Percentiles rank a stretch among this genome's conserved stretches.
phyloP scores from a whole-genome alignment of 441 rosid species.

The Erysimum cheiri region DNA sequence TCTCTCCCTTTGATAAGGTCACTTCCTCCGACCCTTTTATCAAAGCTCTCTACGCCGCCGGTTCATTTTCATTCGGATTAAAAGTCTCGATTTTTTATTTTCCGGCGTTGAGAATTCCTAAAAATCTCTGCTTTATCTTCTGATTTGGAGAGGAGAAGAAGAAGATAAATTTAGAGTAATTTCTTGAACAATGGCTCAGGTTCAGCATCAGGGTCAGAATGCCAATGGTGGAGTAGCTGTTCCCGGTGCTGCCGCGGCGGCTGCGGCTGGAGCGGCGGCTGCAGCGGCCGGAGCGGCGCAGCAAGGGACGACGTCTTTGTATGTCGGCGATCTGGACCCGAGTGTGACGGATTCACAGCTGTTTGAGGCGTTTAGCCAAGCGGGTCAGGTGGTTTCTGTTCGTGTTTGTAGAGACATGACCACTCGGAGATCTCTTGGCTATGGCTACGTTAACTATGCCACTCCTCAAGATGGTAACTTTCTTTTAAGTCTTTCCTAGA shows the following conservation, averaged over 20 bases:
- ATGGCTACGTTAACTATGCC: slow-evolving; percentile 68
- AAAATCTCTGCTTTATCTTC: neutral
- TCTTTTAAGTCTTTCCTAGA: neutral
- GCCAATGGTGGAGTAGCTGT: slow-evolving; percentile 51
- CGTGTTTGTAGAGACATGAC: slow-evolving; percentile 70
- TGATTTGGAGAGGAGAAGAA: slow-evolving; percentile 38
- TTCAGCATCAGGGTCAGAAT: slow-evolving; percentile 59
- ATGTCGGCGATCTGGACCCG: slow-evolving; percentile 71
- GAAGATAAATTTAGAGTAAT: slow-evolving; percentile 19
- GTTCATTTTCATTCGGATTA: neutral
- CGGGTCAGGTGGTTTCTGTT: slow-evolving; percentile 69
- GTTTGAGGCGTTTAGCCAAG: slow-evolving; percentile 62
- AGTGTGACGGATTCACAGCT: slow-evolving; percentile 72
- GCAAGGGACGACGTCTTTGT: slow-evolving; percentile 59
- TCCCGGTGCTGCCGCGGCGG: slow-evolving; percentile 45
- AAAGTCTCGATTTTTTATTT: slow-evolving; percentile 21
- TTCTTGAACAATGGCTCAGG: slow-evolving; percentile 66
- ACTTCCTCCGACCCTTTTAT: slow-evolving; percentile 36
- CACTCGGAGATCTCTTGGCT: slow-evolving; percentile 72
- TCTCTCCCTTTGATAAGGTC: slow-evolving; percentile 39
- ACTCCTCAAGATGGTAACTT: slow-evolving; percentile 65
- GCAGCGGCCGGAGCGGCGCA: slow-evolving; percentile 48
- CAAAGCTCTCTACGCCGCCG: slow-evolving; percentile 31
- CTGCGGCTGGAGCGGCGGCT: slow-evolving; percentile 49
- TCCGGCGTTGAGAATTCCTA: slow-evolving; percentile 8